Percentiles rank a stretch among this genome's conserved stretches.
Conservation (phyloP, 306 rosid species). For the Psophocarpus tetragonolobus region DNA sequence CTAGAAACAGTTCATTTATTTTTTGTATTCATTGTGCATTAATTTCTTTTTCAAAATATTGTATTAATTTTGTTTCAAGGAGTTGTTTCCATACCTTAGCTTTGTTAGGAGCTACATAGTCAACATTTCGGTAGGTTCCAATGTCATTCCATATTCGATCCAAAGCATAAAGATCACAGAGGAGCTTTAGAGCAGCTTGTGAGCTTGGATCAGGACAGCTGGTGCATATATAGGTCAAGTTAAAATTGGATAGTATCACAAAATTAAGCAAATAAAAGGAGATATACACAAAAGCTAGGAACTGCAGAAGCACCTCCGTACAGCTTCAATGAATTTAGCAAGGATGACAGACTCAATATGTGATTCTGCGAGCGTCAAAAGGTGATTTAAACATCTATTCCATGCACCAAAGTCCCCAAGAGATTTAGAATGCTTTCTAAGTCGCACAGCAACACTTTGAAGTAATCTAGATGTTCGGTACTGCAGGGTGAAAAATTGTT, state of each 20-base stretch:
- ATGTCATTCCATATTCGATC: constrained; percentile 96
- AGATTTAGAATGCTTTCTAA: constrained; percentile 79
- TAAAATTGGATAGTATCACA: constrained; percentile 12
- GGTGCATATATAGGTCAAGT: constrained; percentile 34
- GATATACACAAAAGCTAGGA: constrained; percentile 22
- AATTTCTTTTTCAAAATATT: neutral
- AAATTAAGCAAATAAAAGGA: constrained; percentile 3
- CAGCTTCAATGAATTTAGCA: constrained; percentile 84
- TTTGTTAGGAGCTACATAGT: constrained; percentile 94
- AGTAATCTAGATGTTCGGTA: constrained; percentile 93
- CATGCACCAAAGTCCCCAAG: constrained; percentile 94
- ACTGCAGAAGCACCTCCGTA: constrained; percentile 61
- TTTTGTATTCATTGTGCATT: neutral
- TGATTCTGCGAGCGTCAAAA: constrained; percentile 91
- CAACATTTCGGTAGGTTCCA: constrained; percentile 97
- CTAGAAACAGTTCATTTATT: neutral
- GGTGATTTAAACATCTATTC: constrained; percentile 98
- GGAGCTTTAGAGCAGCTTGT: constrained; percentile 81
- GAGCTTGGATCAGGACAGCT: constrained; percentile 83
- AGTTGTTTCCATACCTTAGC: constrained; percentile 69
- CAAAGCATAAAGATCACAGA: constrained; percentile 93
- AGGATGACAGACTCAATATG: constrained; percentile 92
- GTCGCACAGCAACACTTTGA: constrained; percentile 86
- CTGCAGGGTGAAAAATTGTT: constrained; percentile 50
- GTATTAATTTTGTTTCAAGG: neutral